Evolutionary conservation across 2,329 filamentous ascomycete genomes (phyloP), one percentile per base, ranked within the genome.

Genomic region (Microdochium trichocladiopsis): DNA sequence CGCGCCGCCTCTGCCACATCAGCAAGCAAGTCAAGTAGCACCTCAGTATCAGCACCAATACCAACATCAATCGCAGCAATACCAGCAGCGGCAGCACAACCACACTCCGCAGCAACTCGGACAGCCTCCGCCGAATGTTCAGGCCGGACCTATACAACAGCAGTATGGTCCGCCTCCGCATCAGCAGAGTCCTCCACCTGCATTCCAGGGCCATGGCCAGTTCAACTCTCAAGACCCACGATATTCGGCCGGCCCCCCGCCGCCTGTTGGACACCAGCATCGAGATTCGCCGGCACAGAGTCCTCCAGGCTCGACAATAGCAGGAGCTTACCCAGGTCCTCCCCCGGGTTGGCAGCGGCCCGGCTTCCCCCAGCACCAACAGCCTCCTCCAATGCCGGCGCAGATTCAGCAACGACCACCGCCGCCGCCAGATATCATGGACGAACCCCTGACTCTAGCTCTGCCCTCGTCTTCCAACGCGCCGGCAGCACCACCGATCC

Each of bases 401-500:
- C 61, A 25, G 11, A 9, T 64, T 36, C 64, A 65, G 31, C 53
- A 58, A 45, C 66, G 62, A 53, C 60, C 60, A 50, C 68, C 68
- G 41, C 60, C 68, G 23, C 64, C 11, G 24, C 78, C 70, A 2
- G 79, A 84, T 61, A 65, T 80, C 24, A 75, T 84, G 59, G 80
- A 84, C 55, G 79, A 80, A 51, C 79, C 81, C 28, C 67, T 83
- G 14, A 75, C 75, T 10, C 67, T 82, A 23, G 61, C 73, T 16
- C 70, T 79, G 12, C 75, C 80, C 2, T 69, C 74, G 1, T 66
- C 72, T 3, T 71, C 74, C 1, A 72, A 77, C 22, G 65, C 83
- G 8, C 78, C 86, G 5, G 83, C 90, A 1, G 41, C 41, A 18
- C 93, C 94, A 1, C 92, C 93, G 0, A 90, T 96, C 28, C 93